These are phyloP conservation scores for Bonia amplexicaulis DNA, from an alignment of 176 grass and related monocot species.

Conservation along the genomic window DNA sequence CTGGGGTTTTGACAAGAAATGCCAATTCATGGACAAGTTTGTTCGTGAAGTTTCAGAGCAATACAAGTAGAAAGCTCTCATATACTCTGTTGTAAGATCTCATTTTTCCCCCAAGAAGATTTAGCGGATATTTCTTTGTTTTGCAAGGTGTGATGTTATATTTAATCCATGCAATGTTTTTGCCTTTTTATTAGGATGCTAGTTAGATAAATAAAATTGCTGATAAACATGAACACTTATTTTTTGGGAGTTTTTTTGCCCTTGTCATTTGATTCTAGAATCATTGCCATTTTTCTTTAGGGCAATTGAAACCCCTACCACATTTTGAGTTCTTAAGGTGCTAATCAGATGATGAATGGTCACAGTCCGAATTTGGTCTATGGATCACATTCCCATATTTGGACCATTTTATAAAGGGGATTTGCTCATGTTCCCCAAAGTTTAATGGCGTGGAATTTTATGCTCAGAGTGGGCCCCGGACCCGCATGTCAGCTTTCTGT, in stretches of 20 bases:
- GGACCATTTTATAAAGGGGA: not conserved
- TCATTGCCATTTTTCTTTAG: not conserved
- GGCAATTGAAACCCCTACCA: not conserved
- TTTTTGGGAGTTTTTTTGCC: not conserved
- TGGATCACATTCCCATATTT: not conserved
- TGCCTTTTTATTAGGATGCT: slow-evolving; percentile 4
- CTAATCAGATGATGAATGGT: not conserved
- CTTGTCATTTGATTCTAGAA: not conserved
- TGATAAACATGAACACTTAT: slow-evolving; percentile 12
- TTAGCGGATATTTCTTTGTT: not conserved
- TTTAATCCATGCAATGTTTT: not conserved
- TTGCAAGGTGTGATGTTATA: not conserved
- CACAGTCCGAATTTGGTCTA: not conserved
- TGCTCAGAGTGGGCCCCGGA: too few species aligned
- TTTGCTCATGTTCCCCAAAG: too few species aligned
- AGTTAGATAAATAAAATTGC: slow-evolving; percentile 47
- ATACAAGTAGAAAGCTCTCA: slow-evolving; percentile 49
- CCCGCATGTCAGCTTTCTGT: too few species aligned
- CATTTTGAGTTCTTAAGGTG: not conserved
- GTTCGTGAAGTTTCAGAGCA: slow-evolving; percentile 61
- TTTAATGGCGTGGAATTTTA: not conserved
- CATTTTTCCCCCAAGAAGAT: slow-evolving; percentile 22
- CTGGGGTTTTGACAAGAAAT: slow-evolving; percentile 78
- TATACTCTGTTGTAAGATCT: slow-evolving; percentile 34
- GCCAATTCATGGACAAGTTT: slow-evolving; percentile 93